Evolutionary conservation across 345 rosid species (phyloP).

Genomic region (Lumnitzera racemosa): DNA sequence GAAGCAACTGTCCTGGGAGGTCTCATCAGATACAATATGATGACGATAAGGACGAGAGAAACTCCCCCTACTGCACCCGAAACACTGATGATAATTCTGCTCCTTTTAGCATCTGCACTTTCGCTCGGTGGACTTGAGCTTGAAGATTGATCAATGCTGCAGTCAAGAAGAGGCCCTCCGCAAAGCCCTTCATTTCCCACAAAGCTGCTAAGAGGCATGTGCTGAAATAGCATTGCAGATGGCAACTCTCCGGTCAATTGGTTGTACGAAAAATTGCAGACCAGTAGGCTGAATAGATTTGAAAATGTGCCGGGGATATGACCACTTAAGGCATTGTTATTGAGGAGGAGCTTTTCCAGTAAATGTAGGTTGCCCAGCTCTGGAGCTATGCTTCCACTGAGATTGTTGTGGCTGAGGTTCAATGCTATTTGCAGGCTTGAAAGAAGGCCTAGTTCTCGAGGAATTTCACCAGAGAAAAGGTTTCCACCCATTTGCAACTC

Average conservation of each 20-base stretch:
- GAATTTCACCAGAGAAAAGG: slow-evolving; percentile 64
- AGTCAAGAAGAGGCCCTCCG: slow-evolving; percentile 53
- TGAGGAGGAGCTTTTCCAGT: slow-evolving; percentile 58
- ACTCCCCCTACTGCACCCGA: slow-evolving; percentile 63
- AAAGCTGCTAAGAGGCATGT: slow-evolving; percentile 54
- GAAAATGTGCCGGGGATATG: slow-evolving; percentile 61
- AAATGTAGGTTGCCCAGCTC: slow-evolving; percentile 71
- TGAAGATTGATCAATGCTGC: slow-evolving; percentile 35
- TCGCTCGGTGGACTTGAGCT: slow-evolving; percentile 19
- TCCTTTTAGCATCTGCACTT: slow-evolving; percentile 21
- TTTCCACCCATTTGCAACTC: slow-evolving; percentile 97
- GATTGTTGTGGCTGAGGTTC: slow-evolving; percentile 77
- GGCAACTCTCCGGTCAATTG: slow-evolving; percentile 71
- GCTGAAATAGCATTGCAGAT: slow-evolving; percentile 41
- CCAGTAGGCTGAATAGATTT: slow-evolving; percentile 62
- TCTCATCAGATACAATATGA: slow-evolving; percentile 56
- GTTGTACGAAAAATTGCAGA: slow-evolving; percentile 90
- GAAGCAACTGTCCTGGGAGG: slow-evolving; percentile 38
- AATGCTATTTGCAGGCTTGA: slow-evolving; percentile 85
- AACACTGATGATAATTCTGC: slow-evolving; percentile 48
- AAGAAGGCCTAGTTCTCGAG: slow-evolving; percentile 60
- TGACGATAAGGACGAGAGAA: slow-evolving; percentile 59
- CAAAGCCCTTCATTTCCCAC: slow-evolving; percentile 74
- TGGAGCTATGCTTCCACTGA: slow-evolving; percentile 56
- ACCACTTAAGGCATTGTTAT: slow-evolving; percentile 73